A percentile compares a stretch with the other conserved stretches of the same genome.
Evolutionary conservation across 768 basidiomycete species (phyloP).

Genomic region (Leucogyrophana mollusca): DNA sequence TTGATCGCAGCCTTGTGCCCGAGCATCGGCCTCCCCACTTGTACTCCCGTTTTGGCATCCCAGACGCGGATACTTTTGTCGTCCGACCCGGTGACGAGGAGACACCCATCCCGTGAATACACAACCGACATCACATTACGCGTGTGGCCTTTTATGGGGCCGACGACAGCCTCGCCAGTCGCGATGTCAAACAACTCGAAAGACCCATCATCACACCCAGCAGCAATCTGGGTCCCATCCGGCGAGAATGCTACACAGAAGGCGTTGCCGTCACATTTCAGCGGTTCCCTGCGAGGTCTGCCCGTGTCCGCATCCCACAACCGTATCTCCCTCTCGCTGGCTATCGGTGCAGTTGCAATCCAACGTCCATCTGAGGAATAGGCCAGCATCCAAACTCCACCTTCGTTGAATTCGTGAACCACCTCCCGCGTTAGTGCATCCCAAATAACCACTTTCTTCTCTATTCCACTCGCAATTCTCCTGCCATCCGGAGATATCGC

Average conservation of each 20-base stretch:
- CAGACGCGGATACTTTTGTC: conserved; percentile 1
- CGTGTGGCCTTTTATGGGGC: not conserved
- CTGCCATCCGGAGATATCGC: conserved; percentile 1
- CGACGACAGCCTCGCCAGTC: not conserved
- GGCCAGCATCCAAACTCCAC: too few species aligned
- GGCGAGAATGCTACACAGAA: conserved; percentile 1
- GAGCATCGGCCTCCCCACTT: too few species aligned
- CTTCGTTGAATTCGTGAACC: too few species aligned
- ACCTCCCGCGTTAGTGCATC: too few species aligned
- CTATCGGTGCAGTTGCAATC: too few species aligned
- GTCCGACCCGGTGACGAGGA: not conserved
- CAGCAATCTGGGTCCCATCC: not conserved
- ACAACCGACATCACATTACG: not conserved
- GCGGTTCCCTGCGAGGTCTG: too few species aligned
- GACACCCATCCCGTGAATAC: not conserved
- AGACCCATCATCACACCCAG: not conserved
- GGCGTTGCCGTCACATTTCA: too few species aligned
- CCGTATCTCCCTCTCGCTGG: too few species aligned
- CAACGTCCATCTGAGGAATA: too few species aligned
- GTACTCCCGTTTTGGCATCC: not conserved
- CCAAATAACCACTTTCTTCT: too few species aligned
- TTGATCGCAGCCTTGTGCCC: conserved; percentile 14
- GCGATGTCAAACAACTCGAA: not conserved
- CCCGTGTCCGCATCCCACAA: too few species aligned
- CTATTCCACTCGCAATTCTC: not conserved